Evolutionary conservation across 2,329 filamentous ascomycete genomes (phyloP), one percentile per base, ranked within the genome.

Genomic region (Mycogone perniciosa): DNA sequence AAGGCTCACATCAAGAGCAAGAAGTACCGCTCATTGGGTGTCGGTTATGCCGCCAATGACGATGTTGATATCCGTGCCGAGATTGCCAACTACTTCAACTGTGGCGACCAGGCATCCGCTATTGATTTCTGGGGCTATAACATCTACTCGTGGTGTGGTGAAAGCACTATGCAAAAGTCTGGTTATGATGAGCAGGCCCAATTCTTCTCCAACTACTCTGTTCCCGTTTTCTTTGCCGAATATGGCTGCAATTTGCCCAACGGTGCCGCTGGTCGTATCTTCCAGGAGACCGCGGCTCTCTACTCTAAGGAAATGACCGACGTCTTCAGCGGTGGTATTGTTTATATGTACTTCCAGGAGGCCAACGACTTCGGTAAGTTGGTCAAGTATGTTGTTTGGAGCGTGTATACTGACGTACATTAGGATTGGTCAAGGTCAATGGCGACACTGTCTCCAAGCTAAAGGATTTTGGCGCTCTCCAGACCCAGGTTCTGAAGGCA

Each of bases 41-140:
- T 99, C 50, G 93, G 93, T 52, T 99, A 99, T 67, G 93, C 93
- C 59, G 93, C 93, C 71, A 93, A 95, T 71, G 93, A 97, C 61
- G 91, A 96, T 69, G 79, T 83, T 38, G 78, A 82, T 26, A 95
- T 96, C 61, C 88, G 93, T 69, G 77, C 77, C 58, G 76, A 89
- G 63, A 82, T 97, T 64, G 88, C 89, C 60, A 75, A 89, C 67
- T 99, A 95, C 80, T 96, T 99, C 76, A 91, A 96, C 79, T 99
- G 93, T 67, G 88, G 91, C 54, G 51, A 62, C 3, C 70, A 81
- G 54, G 66, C 76, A 33, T 73, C 76, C 7, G 64, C 86, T 54
- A 96, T 97, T 59, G 93, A 99, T 72, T 97, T 95, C 78, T 99
- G 91, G 88, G 93, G 93, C 53, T 97, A 97, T 85, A 99, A 99